Evolutionary conservation across 768 basidiomycete genomes (phyloP), one percentile per base, ranked within the genome.

Genomic region (Ephemerocybe angulata): DNA sequence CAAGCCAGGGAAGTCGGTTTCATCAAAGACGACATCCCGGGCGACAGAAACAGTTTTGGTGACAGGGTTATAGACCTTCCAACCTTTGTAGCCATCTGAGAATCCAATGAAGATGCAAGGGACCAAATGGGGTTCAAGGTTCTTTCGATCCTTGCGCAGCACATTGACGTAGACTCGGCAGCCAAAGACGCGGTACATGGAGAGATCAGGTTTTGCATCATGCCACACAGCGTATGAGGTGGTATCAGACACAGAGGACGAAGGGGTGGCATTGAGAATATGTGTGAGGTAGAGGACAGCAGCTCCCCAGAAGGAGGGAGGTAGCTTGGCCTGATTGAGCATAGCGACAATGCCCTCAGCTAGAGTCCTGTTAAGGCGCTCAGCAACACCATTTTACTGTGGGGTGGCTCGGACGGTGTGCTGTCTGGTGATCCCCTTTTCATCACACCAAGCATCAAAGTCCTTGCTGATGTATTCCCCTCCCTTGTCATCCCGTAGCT

Each of bases 401-500:
- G 38, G 10, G 7, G n/a, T 41, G 25, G 60, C 57, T 2, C 58
- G 52, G 17, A 47, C 55, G 13, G 62, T 66, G 40, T 59, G 55
- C 40, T 65, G 60, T 4, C 57, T 52, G 1, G 28, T 53, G 41
- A 70, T 70, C 1, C 69, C 69, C 24, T 61, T 27, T 24, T 60
- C 56, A 13, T 57, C 61, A 22, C 57, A 63, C 56, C 60, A 68
- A 2, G 59, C 35, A n/a, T 59, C 50, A 13, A 70, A 56, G 25
- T 56, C 58, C 1, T 52, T 58, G 3, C 53, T 58, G 33, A 65
- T 70, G 59, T 65, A 74, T 53, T 74, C 72, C 2, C 70, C 72
- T 2, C 70, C 73, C 44, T 71, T 66, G 60, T 75, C 70, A 46
- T 68, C 60, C 19, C 64, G 62, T 19, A 72, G 43, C 1, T 37